Evolutionary conservation across 1,139 yeast species (phyloP).

Genomic region (Geotrichum cucujoidarum): DNA sequence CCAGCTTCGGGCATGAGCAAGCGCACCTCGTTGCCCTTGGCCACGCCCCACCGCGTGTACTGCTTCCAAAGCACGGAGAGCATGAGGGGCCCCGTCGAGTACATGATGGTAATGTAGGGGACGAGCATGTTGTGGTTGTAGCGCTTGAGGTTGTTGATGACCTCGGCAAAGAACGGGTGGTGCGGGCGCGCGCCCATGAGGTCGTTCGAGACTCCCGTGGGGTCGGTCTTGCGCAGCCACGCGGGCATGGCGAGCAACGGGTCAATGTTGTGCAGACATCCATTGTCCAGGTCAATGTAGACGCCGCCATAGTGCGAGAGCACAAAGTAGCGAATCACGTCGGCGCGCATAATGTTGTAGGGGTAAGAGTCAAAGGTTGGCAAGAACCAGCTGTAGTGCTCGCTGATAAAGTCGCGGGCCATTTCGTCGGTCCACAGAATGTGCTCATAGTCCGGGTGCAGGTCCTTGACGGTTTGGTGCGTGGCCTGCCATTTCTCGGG

Average conservation of each 20-base stretch:
- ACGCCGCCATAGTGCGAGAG: constrained; percentile 82
- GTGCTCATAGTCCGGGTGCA: constrained; percentile 84
- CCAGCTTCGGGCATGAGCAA: constrained; percentile 66
- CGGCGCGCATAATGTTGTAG: constrained; percentile 85
- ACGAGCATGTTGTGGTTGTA: constrained; percentile 46
- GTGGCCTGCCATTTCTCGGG: constrained; percentile 81
- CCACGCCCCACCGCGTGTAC: constrained; percentile 62
- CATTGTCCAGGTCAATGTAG: constrained; percentile 86
- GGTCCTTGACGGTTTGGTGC: constrained; percentile 66
- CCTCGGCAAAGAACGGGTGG: constrained; percentile 80
- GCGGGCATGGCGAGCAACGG: constrained; percentile 79
- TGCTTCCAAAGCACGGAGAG: constrained; percentile 83
- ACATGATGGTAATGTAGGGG: constrained; percentile 90
- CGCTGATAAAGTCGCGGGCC: constrained; percentile 72
- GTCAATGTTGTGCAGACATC: constrained; percentile 71
- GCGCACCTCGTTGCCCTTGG: constrained; percentile 37
- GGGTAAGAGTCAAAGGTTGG: constrained; percentile 70
- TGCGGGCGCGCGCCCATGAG: constrained; percentile 85
- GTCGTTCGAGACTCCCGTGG: constrained; percentile 90
- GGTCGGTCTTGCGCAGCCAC: constrained; percentile 79
- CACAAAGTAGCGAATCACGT: constrained; percentile 85
- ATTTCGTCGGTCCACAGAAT: constrained; percentile 82
- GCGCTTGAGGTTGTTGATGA: constrained; percentile 55
- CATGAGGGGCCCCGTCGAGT: constrained; percentile 87
- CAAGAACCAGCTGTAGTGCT: constrained; percentile 82